Conservation (phyloP, 23 red algal species). For the Cyanidiococcus yangmingshanensis region DNA sequence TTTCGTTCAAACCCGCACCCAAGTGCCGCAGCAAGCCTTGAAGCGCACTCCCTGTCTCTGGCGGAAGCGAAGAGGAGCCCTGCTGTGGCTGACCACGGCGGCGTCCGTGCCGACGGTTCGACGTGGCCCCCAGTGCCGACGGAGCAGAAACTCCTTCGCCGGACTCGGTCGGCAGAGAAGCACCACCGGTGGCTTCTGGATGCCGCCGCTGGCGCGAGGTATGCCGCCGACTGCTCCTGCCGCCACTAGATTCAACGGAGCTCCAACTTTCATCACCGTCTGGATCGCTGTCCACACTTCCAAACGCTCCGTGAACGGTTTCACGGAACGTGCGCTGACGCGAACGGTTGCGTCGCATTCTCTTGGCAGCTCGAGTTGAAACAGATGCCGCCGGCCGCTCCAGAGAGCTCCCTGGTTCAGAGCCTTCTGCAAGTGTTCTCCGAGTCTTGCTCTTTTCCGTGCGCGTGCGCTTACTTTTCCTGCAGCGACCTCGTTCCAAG, state of each 20-base stretch:
- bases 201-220: neutral
- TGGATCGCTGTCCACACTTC: neutral
- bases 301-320: neutral
- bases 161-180: neutral
- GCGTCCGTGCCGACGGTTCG: neutral
- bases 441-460: neutral
- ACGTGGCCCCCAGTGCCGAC: neutral
- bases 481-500: neutral
- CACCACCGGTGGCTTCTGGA: neutral
- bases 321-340: neutral
- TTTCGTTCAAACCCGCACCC: constrained; percentile 4
- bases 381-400: neutral
- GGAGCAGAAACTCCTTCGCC: neutral
- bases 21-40: constrained; percentile 7
- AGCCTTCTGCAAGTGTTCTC: neutral
- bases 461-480: neutral
- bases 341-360: neutral
- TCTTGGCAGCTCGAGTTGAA: neutral
- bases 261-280: neutral
- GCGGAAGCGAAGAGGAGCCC: neutral
- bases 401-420: neutral
- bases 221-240: neutral
- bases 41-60: neutral
- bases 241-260: neutral
- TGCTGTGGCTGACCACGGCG: neutral